Conservation (phyloP, 768 basidiomycete species). For the Serendipita vermifera region DNA sequence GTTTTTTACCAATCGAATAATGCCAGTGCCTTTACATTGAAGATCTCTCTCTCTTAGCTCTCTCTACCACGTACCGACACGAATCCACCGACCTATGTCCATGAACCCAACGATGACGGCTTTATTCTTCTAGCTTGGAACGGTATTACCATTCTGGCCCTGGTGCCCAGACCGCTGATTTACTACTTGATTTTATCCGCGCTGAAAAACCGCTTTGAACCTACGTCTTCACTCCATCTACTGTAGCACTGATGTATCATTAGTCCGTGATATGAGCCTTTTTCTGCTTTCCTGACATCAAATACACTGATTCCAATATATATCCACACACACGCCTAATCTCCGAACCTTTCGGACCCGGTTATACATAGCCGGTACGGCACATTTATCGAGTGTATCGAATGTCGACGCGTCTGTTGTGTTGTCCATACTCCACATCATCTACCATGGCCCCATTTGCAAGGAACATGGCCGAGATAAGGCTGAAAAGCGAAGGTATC, state of each 20-base stretch:
- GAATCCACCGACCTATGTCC: neutral
- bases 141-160: too few relatives aligned
- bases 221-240: too few relatives aligned
- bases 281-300: neutral
- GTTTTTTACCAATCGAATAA: neutral
- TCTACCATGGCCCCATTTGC: neutral
- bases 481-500: neutral
- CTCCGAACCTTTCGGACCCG: neutral
- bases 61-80: neutral
- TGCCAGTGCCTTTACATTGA: neutral
- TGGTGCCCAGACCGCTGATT: too few relatives aligned
- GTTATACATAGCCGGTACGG: neutral
- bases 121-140: neutral
- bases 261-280: too few relatives aligned
- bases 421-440: neutral
- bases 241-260: too few relatives aligned
- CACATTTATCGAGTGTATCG: neutral
- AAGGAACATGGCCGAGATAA: constrained; percentile 2
- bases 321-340: neutral
- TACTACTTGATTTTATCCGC: too few relatives aligned
- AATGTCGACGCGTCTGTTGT: neutral
- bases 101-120: neutral
- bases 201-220: too few relatives aligned
- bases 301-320: neutral
- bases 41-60: neutral